Base-by-base conservation (phyloP, 495 filamentous ascomycete species). In the Penicillium angulare region DNA sequence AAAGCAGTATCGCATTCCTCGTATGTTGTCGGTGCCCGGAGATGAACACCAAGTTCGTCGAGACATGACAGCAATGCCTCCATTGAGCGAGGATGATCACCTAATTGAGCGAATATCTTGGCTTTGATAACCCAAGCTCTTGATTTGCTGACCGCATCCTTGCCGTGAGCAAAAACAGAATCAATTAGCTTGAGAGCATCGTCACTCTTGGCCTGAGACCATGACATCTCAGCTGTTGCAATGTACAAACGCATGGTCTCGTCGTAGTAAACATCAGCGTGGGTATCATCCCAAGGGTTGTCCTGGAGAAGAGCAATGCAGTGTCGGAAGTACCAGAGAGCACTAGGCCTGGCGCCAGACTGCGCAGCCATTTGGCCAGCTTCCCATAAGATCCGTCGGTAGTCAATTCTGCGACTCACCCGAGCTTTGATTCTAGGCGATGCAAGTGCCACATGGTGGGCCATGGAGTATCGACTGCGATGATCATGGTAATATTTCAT, bases 291-390 rank as follows among this genome's bases (percentile, higher is more conserved):
- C 91, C 91, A 96, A 1, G 87, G 85, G 47, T 89, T 68, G 15
- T 83, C 71, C 61, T 93, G 89, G 20, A 96, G 79, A 22, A 96
- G 76, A n/a, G 74, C 76, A 41, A 95, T 79, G 50, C 87, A 88
- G 56, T 81, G 79, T 26, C 80, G 78, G 67, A 85, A 92, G 63
- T 90, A 95, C 68, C 83, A 86, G 24, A 88, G 77, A 3, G 88
- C 89, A 6, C 87, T 89, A 5, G 86, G 82, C 35, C 86, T 77
- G 15, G 89, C 90, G 21, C 91, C 89, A 41, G 85, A 89, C 55
- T 91, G 87, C 20, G 85, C 77, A 8, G 90, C 88, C 13, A 76
- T 83, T 48, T 85, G 82, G 2, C 88, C 91, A 48, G 87, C 86
- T 39, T 89, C 83, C 61, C 84, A 86, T 12, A 96, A 72, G 6